Base-by-base conservation (phyloP, 805 yeast genomes). In the Spathaspora hagerdaliae region DNA sequence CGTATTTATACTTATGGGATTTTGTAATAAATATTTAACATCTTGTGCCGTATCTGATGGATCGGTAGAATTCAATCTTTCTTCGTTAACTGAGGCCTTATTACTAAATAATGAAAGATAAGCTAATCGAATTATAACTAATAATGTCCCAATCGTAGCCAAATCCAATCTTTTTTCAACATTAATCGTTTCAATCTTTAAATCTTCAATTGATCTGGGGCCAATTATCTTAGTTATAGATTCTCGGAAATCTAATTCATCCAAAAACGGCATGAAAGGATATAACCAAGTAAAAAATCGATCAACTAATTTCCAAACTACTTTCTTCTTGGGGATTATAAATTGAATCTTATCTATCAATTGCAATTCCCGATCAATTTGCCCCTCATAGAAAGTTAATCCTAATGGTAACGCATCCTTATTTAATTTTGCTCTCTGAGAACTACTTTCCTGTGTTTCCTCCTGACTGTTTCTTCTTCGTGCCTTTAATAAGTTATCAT, bases 201-300 rank as follows among this genome's bases (percentile, higher is more conserved):
- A 58, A 32, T 65, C 71, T 27, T 53, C 51, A 47, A 51, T 48
- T 11, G 61, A 50, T 11, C 59, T 52, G 0, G 63, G 57, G 0
- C 75, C 75, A 3, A 78, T 53, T 1, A 77, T 60, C 5, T 47
- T 49, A 3, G 51, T 46, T 4, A 74, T 51, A 8, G 56, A 54
- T 5, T 55, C 52, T 3, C 54, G 55, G 44, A 77, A 77, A 33
- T 54, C 51, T 2, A 48, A 51, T 46, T 71, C 67, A 46, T 75
- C 78, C 15, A 78, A 36, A 41, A 59, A 75, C 1, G 83, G 82
- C 60, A 69, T 64, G 50, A 70, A 75, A 2, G 81, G 77, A 52
- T 76, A 75, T 6, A 77, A 52, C 51, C 61, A 63, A 15, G 55
- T 53, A 56, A 75, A 77, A 52, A 67, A 78, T 3, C 77, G 51